A percentile compares a stretch with the other conserved stretches of the same genome.
These are phyloP conservation scores for Daldinia sp. DNA, from an alignment of 2,329 filamentous ascomycete genomes.

Conservation along the genomic window DNA sequence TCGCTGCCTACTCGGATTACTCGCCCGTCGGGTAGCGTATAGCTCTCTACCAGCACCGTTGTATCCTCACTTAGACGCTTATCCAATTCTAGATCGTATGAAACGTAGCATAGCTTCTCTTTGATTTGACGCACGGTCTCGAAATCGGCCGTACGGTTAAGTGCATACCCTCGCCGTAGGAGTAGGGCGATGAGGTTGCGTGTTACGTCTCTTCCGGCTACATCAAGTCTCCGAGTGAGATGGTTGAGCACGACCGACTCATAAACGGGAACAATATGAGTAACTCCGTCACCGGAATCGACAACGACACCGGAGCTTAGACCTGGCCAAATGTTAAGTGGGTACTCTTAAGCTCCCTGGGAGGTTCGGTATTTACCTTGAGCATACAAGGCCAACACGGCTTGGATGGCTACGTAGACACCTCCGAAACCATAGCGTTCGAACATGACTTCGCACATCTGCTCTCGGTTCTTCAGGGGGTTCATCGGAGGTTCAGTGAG, in stretches of 20 bases:
- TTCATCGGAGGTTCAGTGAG: conserved; percentile 98
- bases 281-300: conserved; percentile 97
- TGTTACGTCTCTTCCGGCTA: conserved; percentile 97
- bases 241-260: conserved; percentile 98
- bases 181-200: conserved; percentile 96
- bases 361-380: conserved; percentile 70
- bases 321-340: conserved; percentile 56
- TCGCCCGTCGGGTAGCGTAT: conserved; percentile 94
- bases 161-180: conserved; percentile 89
- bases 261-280: conserved; percentile 98
- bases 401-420: conserved; percentile 97
- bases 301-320: conserved; percentile 96
- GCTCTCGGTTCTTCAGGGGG: conserved; percentile 92
- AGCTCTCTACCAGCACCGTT: conserved; percentile 95
- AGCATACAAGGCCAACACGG: conserved; percentile 93
- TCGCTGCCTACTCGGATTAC: conserved; percentile 97
- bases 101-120: conserved; percentile 99
- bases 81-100: conserved; percentile 96
- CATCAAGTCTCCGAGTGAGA: conserved; percentile 90
- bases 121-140: conserved; percentile 99
- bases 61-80: conserved; percentile 97
- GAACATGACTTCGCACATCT: conserved; percentile 99
- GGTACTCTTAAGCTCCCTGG: not conserved
- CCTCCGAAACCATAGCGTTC: conserved; percentile 95
- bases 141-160: conserved; percentile 98